Evolutionary conservation across 345 rosid genomes (phyloP).

Genomic region (Lagerstroemia speciosa): DNA sequence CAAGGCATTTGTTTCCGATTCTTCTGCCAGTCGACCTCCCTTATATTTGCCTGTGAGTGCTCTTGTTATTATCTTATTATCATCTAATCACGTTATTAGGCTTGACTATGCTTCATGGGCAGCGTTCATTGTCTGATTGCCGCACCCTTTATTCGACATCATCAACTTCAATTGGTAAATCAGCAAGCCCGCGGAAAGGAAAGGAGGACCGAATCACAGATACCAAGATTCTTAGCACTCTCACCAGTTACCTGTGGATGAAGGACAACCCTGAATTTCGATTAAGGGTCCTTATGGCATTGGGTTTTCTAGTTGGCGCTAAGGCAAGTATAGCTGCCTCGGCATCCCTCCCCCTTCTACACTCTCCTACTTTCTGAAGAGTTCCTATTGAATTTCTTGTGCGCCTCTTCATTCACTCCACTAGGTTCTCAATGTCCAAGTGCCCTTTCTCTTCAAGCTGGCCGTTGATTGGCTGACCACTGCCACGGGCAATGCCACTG

Average conservation of each 20-base stretch:
- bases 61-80: background rate
- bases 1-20: constrained; percentile 4
- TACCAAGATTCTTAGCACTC: constrained; percentile 66
- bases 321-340: constrained; percentile 27
- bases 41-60: background rate
- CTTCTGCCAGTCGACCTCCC: background rate
- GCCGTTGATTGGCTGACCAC: constrained; percentile 89
- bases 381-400: background rate
- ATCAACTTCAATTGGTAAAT: background rate
- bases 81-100: background rate
- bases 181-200: background rate
- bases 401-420: background rate
- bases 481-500: constrained; percentile 41
- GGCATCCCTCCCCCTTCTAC: background rate
- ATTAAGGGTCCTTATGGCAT: constrained; percentile 63
- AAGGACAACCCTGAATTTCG: constrained; percentile 79
- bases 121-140: constrained; percentile 8
- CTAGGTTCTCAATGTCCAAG: constrained; percentile 63
- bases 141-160: constrained; percentile 11
- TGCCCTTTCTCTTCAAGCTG: constrained; percentile 83
- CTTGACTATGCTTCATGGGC: background rate
- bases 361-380: background rate
- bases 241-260: constrained; percentile 82
- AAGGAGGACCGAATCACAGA: constrained; percentile 32
- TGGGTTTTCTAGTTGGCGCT: constrained; percentile 83